Base-by-base conservation (phyloP, 2,329 filamentous ascomycete species). In the Aspergillus sp. region DNA sequence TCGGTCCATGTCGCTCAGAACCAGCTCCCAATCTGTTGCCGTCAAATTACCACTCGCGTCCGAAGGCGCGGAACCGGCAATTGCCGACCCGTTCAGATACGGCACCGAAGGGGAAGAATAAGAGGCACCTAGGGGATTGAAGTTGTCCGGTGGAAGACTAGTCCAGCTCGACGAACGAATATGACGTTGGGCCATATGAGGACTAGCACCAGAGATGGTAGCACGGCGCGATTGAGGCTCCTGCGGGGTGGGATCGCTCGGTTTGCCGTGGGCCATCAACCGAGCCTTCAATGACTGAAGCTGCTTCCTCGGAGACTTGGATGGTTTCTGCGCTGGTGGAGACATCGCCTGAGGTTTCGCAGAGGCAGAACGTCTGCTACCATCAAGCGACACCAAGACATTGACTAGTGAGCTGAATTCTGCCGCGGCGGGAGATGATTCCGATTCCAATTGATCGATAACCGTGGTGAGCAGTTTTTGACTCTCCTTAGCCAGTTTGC, bases 401-500 rank as follows among this genome's bases (percentile, higher is more conserved):
- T 71, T 75, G 5, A 77, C 75, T 33, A 83, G 62, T 5, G 71
- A 70, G 44, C 73, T 73, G 58, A 86, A 85, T 50, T 83, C 80
- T 4, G 65, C 60, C 4, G 79, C 79, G 36, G 77, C 79, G 20
- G 72, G 69, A 30, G 77, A 72, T 7, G 75, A 74, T 49, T 79
- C 78, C 14, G 71, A 69, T 51, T 79, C 77, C 7, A 86, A 71
- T 55, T 93, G 80, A 33, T 86, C 81, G 30, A 80, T 77, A 53
- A 88, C 85, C 3, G 74, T 68, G 33, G 70, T 72, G 36, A 94
- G 78, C 14, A 94, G 80, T 54, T 87, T 89, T 69, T 92, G 89
- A 55, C 84, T 85, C 62, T 97, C 92, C 65, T 90, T 92, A 65
- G 90, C 82, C 54, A 96, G 77, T 70, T 91, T 95, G 69, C 92